Base-by-base conservation (phyloP, 495 filamentous ascomycete species). In the Penicillium silybi region DNA sequence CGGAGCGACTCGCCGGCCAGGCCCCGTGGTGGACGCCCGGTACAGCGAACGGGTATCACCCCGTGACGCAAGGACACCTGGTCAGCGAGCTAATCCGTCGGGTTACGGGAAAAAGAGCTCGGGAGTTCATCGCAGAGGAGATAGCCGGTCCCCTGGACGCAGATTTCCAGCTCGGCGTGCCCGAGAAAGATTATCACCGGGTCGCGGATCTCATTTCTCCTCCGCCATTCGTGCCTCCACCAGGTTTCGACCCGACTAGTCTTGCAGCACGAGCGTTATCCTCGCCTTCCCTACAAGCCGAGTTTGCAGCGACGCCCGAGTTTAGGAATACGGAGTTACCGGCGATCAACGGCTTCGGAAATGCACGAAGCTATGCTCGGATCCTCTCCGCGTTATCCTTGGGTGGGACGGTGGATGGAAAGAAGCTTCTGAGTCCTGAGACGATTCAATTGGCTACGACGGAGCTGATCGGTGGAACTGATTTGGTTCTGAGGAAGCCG, bases 11-110 rank as follows among this genome's bases (percentile, higher is more conserved):
- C 3, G 65, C 67, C 16, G 22, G 52, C 5, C 61, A 65, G 34
- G 51, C 63, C 3, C 65, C 61, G 2, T 70, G 65, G 67, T 70
- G 61, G 61, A 56, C 22, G 10, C 61, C 67, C 6, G 67, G 67
- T 6, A 57, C 61, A 17, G 50, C 51, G 10, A 56, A 52, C 20
- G 67, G 60, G 10, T 70, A 68, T 32, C 67, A 70, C 40, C 17
- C 53, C 13, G 40, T 59, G 27, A 68, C 39, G 7, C 56, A 59
- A 41, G 67, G 67, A 2, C 54, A 59, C 32, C 26, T 70, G 17
- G 44, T 67, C 26, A 59, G 63, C 13, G 61, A 68, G 29, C 26
- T 70, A 16, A 47, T 68, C 8, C 54, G 47, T 17, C 53, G 54
- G 4, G 51, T 54, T 19, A 62, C 59, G 8, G 62, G 62, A 0